Conservation (phyloP, 2,329 filamentous ascomycete species). For the Lasiodiplodia theobromae region DNA sequence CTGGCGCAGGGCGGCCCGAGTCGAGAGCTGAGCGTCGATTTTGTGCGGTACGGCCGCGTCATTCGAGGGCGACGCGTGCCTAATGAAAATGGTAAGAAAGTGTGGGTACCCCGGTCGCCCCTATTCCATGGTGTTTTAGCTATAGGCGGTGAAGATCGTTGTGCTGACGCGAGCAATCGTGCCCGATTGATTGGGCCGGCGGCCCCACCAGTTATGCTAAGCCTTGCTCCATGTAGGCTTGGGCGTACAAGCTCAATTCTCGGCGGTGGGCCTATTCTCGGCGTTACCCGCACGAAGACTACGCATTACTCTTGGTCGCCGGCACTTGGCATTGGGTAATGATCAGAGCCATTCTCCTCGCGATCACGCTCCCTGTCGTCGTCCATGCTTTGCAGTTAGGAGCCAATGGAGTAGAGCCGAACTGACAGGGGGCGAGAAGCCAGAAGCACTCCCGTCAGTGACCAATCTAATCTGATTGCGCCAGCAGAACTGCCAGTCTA, state of each 20-base stretch:
- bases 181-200: not conserved
- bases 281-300: not conserved
- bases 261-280: not conserved
- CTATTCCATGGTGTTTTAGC: not conserved
- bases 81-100: not conserved
- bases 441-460: too few relatives aligned
- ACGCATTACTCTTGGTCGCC: not conserved
- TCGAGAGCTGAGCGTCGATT: not conserved
- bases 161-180: not conserved
- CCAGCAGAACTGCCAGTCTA: not conserved
- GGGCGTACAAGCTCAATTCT: not conserved
- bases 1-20: not conserved
- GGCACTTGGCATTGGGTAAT: not conserved
- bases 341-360: not conserved
- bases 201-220: not conserved
- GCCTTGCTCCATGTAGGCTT: not conserved
- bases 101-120: conserved; percentile 4
- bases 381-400: not conserved
- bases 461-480: conserved; percentile 10
- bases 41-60: not conserved
- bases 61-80: not conserved
- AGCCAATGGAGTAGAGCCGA: not conserved
- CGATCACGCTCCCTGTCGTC: not conserved
- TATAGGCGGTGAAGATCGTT: conserved; percentile 2
- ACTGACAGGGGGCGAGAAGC: not conserved